Percentiles rank a stretch among this genome's conserved stretches.
Conservation (phyloP, 352 stramenopile genomes). For the Pythium monospermum region DNA sequence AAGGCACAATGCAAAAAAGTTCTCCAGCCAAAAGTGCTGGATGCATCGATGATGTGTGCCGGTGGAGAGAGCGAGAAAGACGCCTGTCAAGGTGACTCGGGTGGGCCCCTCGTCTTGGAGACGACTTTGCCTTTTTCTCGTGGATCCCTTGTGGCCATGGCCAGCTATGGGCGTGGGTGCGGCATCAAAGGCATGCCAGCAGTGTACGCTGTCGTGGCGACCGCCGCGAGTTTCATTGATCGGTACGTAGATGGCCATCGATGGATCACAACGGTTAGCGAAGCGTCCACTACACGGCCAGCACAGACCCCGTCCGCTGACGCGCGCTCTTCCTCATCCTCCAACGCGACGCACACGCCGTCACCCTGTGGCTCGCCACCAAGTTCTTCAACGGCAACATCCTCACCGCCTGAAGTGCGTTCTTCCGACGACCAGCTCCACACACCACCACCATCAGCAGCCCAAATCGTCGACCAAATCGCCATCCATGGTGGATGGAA, state of each 20-base stretch:
- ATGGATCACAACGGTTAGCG: slow-evolving; percentile 20
- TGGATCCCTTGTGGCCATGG: slow-evolving; percentile 26
- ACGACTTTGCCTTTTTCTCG: background rate
- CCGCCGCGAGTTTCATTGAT: slow-evolving; percentile 29
- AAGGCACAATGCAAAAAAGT: slow-evolving; percentile 18
- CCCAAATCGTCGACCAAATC: slow-evolving; percentile 15
- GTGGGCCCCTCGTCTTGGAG: slow-evolving; percentile 25
- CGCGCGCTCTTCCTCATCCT: background rate
- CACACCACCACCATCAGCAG: too few species aligned
- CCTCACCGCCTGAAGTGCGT: background rate
- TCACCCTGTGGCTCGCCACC: background rate
- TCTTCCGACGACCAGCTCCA: too few species aligned
- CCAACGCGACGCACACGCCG: background rate
- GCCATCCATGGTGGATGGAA: slow-evolving; percentile 17
- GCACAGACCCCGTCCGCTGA: background rate
- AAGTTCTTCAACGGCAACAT: background rate
- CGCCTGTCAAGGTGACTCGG: slow-evolving; percentile 36
- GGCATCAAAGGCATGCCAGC: slow-evolving; percentile 25
- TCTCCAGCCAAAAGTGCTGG: slow-evolving; percentile 8
- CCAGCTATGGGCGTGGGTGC: slow-evolving; percentile 34
- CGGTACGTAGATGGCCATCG: slow-evolving; percentile 18
- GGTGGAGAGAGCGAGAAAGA: slow-evolving; percentile 32
- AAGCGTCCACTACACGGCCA: too few species aligned
- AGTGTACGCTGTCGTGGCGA: slow-evolving; percentile 28
- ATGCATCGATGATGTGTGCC: slow-evolving; percentile 32